Evolutionary conservation across 306 rosid species (phyloP).

Genomic region (Vigna trinervia): DNA sequence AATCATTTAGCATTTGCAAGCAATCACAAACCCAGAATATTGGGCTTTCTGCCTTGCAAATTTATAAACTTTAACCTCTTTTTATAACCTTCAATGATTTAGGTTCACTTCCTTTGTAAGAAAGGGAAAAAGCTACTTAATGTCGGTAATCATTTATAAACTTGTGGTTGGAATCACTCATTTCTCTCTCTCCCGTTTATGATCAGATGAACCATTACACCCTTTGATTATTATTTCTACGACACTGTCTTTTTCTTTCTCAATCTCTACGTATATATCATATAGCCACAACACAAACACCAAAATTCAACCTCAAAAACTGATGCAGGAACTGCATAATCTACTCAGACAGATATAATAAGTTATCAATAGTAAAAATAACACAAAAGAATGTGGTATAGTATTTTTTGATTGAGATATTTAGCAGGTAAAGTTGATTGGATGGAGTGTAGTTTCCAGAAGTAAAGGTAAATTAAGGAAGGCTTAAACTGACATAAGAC

Average conservation of each 20-base stretch:
- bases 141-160: slow-evolving; percentile 60
- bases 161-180: slow-evolving; percentile 48
- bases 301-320: too few relatives aligned
- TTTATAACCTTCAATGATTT: slow-evolving; percentile 50
- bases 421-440: neutral
- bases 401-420: too few relatives aligned
- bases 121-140: slow-evolving; percentile 41
- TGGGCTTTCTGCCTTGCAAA: slow-evolving; percentile 59
- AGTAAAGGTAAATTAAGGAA: too few relatives aligned
- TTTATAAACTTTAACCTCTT: slow-evolving; percentile 44
- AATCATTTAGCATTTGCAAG: slow-evolving; percentile 45
- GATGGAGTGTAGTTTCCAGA: neutral
- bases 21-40: slow-evolving; percentile 66
- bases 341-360: too few relatives aligned
- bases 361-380: too few relatives aligned
- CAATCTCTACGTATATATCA: neutral
- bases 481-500: neutral
- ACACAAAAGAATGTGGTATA: too few relatives aligned
- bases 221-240: slow-evolving; percentile 23
- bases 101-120: slow-evolving; percentile 60
- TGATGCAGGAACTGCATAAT: too few relatives aligned
- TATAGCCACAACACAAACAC: too few relatives aligned
- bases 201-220: slow-evolving; percentile 28
- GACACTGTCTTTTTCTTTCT: slow-evolving; percentile 11
- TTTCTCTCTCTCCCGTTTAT: slow-evolving; percentile 35